Percentiles rank a stretch among this genome's conserved stretches.
Evolutionary conservation across 495 filamentous ascomycete species (phyloP).

Genomic region (Chaetomidium leptoderma): DNA sequence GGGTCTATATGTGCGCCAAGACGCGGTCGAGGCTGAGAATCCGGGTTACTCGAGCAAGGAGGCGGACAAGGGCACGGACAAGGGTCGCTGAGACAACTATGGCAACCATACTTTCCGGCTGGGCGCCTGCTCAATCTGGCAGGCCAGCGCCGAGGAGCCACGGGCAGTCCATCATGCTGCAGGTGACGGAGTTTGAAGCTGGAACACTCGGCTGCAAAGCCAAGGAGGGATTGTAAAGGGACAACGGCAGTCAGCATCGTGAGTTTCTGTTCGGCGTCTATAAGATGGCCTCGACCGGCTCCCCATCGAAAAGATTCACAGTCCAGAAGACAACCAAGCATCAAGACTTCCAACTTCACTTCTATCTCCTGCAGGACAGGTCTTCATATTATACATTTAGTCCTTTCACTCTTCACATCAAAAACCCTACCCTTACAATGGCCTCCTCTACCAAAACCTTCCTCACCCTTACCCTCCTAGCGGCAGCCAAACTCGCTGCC

Average conservation of each 20-base stretch:
- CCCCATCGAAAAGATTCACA: slow-evolving; percentile 1
- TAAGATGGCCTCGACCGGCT: slow-evolving; percentile 1
- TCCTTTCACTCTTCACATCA: neutral
- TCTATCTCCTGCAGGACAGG: slow-evolving; percentile 8
- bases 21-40: neutral
- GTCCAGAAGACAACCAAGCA: slow-evolving; percentile 13
- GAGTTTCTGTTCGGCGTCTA: neutral
- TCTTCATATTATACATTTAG: slow-evolving; percentile 3
- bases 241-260: neutral
- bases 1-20: neutral
- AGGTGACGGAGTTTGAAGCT: neutral
- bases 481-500: slow-evolving; percentile 35
- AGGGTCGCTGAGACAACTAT: neutral
- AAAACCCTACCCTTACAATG: slow-evolving; percentile 21
- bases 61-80: neutral
- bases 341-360: neutral
- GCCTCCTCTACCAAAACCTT: slow-evolving; percentile 29
- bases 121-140: neutral
- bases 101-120: neutral
- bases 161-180: neutral
- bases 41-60: neutral
- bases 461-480: slow-evolving; percentile 32
- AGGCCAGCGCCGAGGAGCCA: neutral
- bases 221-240: neutral
- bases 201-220: neutral